Conservation (phyloP, 768 basidiomycete genomes). For the Botryobasidium botryosum region DNA sequence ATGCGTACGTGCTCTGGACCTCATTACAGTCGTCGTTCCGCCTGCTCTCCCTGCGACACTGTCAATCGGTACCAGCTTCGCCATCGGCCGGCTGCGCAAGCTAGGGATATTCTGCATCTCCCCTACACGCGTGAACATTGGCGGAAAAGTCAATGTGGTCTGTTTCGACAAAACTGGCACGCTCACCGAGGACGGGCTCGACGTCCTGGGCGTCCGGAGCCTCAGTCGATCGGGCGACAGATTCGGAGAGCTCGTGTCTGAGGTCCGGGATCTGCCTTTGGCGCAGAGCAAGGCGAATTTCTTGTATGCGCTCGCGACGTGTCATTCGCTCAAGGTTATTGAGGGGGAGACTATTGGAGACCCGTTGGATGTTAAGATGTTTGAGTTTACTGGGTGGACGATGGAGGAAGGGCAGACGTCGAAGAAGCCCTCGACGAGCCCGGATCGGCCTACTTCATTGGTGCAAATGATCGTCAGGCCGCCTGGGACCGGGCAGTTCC, state of each 20-base stretch:
- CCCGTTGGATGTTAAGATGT: conserved; percentile 96
- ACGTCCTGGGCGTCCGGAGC: conserved; percentile 84
- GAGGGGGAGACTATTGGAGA: conserved; percentile 83
- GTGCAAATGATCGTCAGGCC: conserved; percentile 96
- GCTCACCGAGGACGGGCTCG: conserved; percentile 92
- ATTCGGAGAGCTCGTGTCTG: conserved; percentile 81
- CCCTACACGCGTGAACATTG: conserved; percentile 86
- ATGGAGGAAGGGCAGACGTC: conserved; percentile 66
- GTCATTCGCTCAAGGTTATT: conserved; percentile 87
- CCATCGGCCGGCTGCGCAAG: conserved; percentile 74
- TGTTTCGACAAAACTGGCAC: conserved; percentile 99
- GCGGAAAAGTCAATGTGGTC: conserved; percentile 89
- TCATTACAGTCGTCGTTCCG: conserved; percentile 94
- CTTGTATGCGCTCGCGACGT: conserved; percentile 85
- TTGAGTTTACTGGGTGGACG: conserved; percentile 90
- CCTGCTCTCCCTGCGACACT: conserved; percentile 94
- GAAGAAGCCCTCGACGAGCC: background rate
- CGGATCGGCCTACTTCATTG: conserved; percentile 57
- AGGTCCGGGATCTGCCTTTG: conserved; percentile 68
- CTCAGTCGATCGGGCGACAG: conserved; percentile 57
- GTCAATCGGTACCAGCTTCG: conserved; percentile 93
- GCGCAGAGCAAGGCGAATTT: conserved; percentile 60
- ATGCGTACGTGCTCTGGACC: conserved; percentile 75
- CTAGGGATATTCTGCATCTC: conserved; percentile 90
- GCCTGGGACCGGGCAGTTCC: conserved; percentile 81